phyloP scores from a whole-genome alignment of 2,329 filamentous ascomycete species.

The Orbilia blumenaviensis region DNA sequence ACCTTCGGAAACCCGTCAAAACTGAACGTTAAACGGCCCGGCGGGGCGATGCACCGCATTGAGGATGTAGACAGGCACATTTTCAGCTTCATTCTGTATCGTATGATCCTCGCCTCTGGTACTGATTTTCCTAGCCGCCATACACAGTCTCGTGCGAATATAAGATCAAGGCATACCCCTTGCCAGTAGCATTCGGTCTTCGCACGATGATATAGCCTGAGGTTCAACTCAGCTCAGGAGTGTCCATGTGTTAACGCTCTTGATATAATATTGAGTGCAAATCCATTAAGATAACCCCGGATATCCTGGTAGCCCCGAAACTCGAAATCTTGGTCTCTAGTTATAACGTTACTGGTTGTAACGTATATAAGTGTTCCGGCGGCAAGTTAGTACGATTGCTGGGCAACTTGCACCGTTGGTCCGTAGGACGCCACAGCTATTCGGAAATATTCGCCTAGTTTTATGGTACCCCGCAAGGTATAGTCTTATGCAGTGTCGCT shows the following conservation, averaged over 20 bases:
- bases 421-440: not conserved
- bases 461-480: not conserved
- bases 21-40: slow-evolving; percentile 7
- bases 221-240: not conserved
- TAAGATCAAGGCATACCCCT: not conserved
- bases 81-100: not conserved
- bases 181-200: not conserved
- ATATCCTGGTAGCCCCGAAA: not conserved
- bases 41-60: slow-evolving; percentile 28
- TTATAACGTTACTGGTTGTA: not conserved
- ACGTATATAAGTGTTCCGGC: not conserved
- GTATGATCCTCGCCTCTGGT: not conserved
- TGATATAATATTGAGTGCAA: not conserved
- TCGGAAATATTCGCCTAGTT: slow-evolving; percentile 19
- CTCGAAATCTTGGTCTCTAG: not conserved
- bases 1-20: not conserved
- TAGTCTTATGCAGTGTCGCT: slow-evolving; percentile 25
- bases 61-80: not conserved
- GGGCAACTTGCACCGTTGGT: not conserved
- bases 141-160: not conserved
- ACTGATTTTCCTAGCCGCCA: not conserved
- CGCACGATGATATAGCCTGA: not conserved
- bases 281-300: not conserved
- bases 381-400: not conserved
- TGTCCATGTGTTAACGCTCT: not conserved